A percentile compares a stretch with the other conserved stretches of the same genome.
Conservation (phyloP, 768 basidiomycete species). For the Auriculariales sp. region DNA sequence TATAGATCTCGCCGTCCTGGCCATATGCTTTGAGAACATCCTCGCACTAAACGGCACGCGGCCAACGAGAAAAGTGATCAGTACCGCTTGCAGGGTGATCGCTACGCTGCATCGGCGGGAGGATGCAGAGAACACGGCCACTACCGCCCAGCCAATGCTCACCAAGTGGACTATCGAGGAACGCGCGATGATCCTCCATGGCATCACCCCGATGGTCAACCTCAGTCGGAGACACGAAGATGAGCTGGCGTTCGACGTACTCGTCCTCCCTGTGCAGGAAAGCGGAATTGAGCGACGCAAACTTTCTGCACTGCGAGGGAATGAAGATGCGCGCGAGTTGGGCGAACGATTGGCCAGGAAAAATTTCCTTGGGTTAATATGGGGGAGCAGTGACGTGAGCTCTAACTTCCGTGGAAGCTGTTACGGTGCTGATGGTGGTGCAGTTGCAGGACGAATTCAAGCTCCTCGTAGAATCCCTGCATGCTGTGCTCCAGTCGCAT, state of each 20-base stretch:
- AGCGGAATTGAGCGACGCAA: slow-evolving; percentile 52
- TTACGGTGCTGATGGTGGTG: not conserved
- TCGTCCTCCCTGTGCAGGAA: slow-evolving; percentile 28
- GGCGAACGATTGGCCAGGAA: slow-evolving; percentile 13
- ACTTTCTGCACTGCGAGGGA: slow-evolving; percentile 22
- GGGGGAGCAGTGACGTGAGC: slow-evolving; percentile 58
- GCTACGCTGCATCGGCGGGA: slow-evolving; percentile 13
- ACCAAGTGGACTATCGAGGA: slow-evolving; percentile 46
- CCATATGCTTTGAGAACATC: slow-evolving; percentile 54
- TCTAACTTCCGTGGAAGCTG: not conserved
- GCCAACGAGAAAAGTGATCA: slow-evolving; percentile 45
- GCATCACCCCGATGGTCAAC: slow-evolving; percentile 49
- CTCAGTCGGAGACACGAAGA: slow-evolving; percentile 17
- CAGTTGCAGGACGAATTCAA: slow-evolving; percentile 41
- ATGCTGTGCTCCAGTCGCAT: slow-evolving; percentile 26
- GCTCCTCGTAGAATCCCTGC: slow-evolving; percentile 19
- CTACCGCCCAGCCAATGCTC: slow-evolving; percentile 22
- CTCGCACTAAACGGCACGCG: slow-evolving; percentile 51
- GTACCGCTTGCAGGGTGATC: slow-evolving; percentile 42
- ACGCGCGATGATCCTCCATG: slow-evolving; percentile 46
- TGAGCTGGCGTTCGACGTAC: slow-evolving; percentile 25
- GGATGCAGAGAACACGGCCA: too few relatives aligned
- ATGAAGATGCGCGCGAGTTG: slow-evolving; percentile 5
- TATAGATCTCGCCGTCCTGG: slow-evolving; percentile 53
- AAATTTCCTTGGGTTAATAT: slow-evolving; percentile 41